Base-by-base conservation (phyloP, 768 basidiomycete species). In the Kwoniella shandongensis region DNA sequence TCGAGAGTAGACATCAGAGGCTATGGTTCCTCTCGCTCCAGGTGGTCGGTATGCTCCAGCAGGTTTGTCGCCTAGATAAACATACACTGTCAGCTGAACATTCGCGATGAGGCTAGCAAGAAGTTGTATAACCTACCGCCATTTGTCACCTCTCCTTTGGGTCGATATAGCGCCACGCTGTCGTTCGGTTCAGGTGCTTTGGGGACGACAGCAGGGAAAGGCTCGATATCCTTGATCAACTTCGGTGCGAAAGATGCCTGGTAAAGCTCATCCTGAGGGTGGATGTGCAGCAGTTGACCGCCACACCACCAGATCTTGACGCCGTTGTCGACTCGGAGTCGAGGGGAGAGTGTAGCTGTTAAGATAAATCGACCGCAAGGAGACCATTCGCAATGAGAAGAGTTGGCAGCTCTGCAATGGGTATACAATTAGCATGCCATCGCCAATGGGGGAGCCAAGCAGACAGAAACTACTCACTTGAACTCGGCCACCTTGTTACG, bases 221-320 rank as follows among this genome's bases (percentile, higher is more conserved):
- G 46, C 17, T 66, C 55, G 44, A 59, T 57, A 15, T 60, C 47
- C 1, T 55, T 51, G 0, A 62, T 17, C 10, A 53, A 32, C 22
- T 50, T 39, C 4, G 70, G 70, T 7, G 58, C 48, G 62, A 59
- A 60, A 47, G 70, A 49, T 12, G 79, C 79, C 74, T 96, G 91
- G 76, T 97, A 98, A 13, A 96, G 82, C 73, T 98, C 94, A 3
- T 96, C 91, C 51, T 85, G 78, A 44, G 80, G 70, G 73, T 96
- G 90, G 18, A 88, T 79, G 61, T 97, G 91, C 51, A 96, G 72
- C n/a, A 98, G 83, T 1, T 85, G 82, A 8, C 96, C 93, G 0
- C 85, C 82, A 75, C 89, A 92, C 75, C 94, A 92, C 88, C 88
- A 97, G 59, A 99, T 82, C 79, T 93, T 96, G 76, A 98, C 85